phyloP scores from a whole-genome alignment of 371 early-diverging fungal species.

The Phascolomyces articulosus region DNA sequence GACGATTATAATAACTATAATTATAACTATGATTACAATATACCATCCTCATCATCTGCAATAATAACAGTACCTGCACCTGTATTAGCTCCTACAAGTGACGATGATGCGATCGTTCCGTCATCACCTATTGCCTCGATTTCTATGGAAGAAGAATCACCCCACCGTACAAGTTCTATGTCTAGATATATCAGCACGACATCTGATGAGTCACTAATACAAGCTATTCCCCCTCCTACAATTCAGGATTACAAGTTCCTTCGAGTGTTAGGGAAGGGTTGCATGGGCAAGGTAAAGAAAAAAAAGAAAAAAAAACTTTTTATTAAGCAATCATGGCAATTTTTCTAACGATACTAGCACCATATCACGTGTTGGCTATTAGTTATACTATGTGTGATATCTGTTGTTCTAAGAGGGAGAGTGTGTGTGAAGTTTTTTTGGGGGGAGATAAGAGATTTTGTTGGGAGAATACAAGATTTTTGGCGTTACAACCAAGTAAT shows the following conservation, averaged over 20 bases:
- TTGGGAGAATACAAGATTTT: too few species aligned
- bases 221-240: slow-evolving; percentile 6
- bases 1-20: background rate
- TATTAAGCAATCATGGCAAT: background rate
- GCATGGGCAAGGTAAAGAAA: slow-evolving; percentile 58
- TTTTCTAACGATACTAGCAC: too few species aligned
- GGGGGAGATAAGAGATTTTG: too few species aligned
- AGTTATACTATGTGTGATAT: too few species aligned
- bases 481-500: too few species aligned
- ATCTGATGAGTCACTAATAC: background rate
- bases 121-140: background rate
- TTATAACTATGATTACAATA: background rate
- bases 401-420: too few species aligned
- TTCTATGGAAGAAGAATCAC: background rate
- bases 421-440: too few species aligned
- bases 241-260: slow-evolving; percentile 54
- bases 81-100: background rate
- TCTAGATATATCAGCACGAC: slow-evolving; percentile 1
- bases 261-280: slow-evolving; percentile 61
- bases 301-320: too few species aligned
- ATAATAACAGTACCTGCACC: background rate
- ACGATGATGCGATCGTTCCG: background rate
- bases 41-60: background rate
- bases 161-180: background rate
- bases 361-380: too few species aligned